Percentiles rank a stretch among this genome's conserved stretches.
These are phyloP conservation scores for Podospora appendiculata DNA, from an alignment of 495 filamentous ascomycete genomes.

Conservation along the genomic window DNA sequence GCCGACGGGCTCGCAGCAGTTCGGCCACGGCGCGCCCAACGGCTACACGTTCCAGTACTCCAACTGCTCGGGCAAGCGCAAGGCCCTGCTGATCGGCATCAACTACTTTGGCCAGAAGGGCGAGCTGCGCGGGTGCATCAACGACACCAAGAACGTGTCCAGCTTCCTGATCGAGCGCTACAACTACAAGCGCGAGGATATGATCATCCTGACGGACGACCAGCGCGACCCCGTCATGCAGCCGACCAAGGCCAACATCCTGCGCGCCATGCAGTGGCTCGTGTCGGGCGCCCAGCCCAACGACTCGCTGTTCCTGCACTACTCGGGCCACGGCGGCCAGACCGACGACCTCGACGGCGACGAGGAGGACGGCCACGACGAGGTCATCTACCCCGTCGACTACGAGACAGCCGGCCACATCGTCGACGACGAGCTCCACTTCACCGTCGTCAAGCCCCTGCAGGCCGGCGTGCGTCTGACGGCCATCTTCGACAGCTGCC, in stretches of 20 bases:
- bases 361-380: conserved; percentile 90
- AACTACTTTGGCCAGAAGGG: conserved; percentile 87
- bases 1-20: conserved; percentile 33
- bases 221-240: conserved; percentile 30
- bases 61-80: conserved; percentile 74
- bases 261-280: conserved; percentile 42
- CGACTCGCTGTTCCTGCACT: conserved; percentile 44
- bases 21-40: conserved; percentile 40
- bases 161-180: conserved; percentile 73
- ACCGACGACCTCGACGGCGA: conserved; percentile 50
- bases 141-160: conserved; percentile 90
- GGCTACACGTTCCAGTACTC: conserved; percentile 73
- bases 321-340: conserved; percentile 52
- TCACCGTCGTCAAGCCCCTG: conserved; percentile 84
- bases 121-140: conserved; percentile 86
- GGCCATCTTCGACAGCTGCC: conserved; percentile 97
- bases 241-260: conserved; percentile 44
- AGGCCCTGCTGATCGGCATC: conserved; percentile 87
- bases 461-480: conserved; percentile 83
- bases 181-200: conserved; percentile 47
- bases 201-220: conserved; percentile 45
- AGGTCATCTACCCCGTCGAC: conserved; percentile 96
- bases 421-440: conserved; percentile 97
- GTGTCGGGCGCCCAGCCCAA: conserved; percentile 37
- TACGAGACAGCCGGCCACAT: conserved; percentile 85